Evolutionary conservation across 257 asterid species (phyloP).

Genomic region (Nicotiana knightiana): DNA sequence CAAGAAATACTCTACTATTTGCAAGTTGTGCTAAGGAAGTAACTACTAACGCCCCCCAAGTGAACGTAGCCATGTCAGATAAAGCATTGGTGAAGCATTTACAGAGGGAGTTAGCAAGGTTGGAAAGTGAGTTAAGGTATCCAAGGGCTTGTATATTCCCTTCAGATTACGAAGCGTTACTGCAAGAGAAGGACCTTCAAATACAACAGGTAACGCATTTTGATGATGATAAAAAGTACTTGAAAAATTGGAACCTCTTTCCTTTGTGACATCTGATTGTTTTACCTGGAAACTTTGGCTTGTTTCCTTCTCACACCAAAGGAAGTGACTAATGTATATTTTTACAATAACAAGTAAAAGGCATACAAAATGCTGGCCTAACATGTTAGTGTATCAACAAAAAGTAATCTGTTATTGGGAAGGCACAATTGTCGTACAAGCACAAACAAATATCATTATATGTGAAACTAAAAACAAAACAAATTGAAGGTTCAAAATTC

Average conservation of each 20-base stretch:
- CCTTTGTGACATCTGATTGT: no score
- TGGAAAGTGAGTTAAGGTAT: constrained; percentile 19
- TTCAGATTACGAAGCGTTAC: constrained; percentile 11
- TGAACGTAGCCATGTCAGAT: constrained; percentile 17
- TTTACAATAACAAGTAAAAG: background rate
- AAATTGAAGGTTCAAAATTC: constrained; percentile 1
- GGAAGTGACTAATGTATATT: background rate
- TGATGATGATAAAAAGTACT: background rate
- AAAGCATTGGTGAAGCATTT: constrained; percentile 16
- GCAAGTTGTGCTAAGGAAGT: constrained; percentile 32
- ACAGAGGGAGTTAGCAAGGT: constrained; percentile 20
- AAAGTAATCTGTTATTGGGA: background rate
- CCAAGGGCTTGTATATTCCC: constrained; percentile 15
- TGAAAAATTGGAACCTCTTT: background rate
- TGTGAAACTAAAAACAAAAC: background rate
- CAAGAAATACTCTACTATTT: constrained; percentile 26
- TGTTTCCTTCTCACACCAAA: background rate
- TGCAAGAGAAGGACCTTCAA: constrained; percentile 11
- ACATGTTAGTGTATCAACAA: background rate
- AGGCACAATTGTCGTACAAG: background rate
- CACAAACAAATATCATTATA: background rate
- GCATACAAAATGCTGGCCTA: background rate
- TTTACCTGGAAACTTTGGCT: background rate
- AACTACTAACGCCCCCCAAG: constrained; percentile 23
- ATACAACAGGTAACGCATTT: constrained; percentile 11